These are phyloP conservation scores for Penicillium diatomitis DNA, from an alignment of 495 filamentous ascomycete genomes.

Conservation along the genomic window DNA sequence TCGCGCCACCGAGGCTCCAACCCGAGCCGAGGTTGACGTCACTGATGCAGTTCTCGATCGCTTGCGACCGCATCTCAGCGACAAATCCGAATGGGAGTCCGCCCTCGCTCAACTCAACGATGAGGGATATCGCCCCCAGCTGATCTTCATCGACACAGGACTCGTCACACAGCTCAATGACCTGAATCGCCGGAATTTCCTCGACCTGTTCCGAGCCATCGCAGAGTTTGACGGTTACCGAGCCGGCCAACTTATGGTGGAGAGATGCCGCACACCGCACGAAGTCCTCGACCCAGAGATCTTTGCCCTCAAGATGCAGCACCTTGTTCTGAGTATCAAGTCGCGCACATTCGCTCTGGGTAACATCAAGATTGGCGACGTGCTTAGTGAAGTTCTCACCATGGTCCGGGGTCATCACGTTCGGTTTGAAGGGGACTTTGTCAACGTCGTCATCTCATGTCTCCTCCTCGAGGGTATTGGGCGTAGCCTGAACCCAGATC, in stretches of 20 bases:
- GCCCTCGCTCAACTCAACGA: constrained; percentile 71
- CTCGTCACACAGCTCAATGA: constrained; percentile 90
- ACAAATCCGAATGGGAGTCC: constrained; percentile 57
- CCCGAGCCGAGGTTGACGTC: constrained; percentile 53
- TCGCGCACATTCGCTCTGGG: constrained; percentile 83
- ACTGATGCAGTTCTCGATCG: constrained; percentile 78
- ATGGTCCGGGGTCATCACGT: constrained; percentile 96
- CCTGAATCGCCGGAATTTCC: constrained; percentile 79
- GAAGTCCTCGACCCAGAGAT: constrained; percentile 80
- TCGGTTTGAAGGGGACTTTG: constrained; percentile 92
- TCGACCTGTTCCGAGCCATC: constrained; percentile 91
- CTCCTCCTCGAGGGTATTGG: constrained; percentile 93
- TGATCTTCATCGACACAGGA: constrained; percentile 97
- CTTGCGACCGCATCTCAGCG: constrained; percentile 60
- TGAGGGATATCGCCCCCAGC: constrained; percentile 86
- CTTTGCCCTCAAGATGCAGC: constrained; percentile 94
- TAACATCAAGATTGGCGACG: constrained; percentile 93
- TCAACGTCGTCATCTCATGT: constrained; percentile 95
- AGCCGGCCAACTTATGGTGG: constrained; percentile 91
- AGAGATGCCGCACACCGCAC: constrained; percentile 83
- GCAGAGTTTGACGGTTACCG: constrained; percentile 97
- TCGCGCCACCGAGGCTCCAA: constrained; percentile 44
- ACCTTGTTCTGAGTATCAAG: constrained; percentile 85
- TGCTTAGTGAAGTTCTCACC: constrained; percentile 75
- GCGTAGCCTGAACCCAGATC: constrained; percentile 68